phyloP scores from a whole-genome alignment of 1,139 yeast species.

The Arxiozyma slooffiae region DNA sequence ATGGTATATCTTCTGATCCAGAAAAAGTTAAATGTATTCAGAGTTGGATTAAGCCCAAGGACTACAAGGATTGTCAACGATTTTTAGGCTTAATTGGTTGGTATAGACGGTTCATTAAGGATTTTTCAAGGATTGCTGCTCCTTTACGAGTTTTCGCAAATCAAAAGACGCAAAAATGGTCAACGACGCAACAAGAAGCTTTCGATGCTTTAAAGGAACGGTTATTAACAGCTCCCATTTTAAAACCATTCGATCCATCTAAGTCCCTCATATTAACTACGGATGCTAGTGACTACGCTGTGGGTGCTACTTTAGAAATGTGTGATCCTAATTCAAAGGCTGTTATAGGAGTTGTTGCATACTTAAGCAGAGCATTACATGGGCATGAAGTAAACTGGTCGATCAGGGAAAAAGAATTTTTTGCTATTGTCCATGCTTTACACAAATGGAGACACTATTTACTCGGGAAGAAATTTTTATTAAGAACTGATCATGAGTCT shows the following conservation, averaged over 20 bases:
- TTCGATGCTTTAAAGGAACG: not conserved
- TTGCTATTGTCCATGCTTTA: not conserved
- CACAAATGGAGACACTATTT: not conserved
- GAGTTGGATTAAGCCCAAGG: not conserved
- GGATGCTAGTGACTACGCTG: not conserved
- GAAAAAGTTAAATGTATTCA: conserved; percentile 1
- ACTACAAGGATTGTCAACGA: not conserved
- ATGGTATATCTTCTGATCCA: not conserved
- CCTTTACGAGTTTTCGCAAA: not conserved
- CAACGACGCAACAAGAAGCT: not conserved
- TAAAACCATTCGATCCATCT: not conserved
- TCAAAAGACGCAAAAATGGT: not conserved
- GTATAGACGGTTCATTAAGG: not conserved
- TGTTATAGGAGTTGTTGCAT: not conserved
- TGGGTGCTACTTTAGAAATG: conserved; percentile 1
- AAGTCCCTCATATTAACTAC: not conserved
- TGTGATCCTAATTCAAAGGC: not conserved
- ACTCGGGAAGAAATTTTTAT: not conserved
- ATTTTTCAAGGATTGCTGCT: not conserved
- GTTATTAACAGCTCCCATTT: not conserved
- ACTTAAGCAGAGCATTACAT: not conserved
- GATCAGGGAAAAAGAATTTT: not conserved
- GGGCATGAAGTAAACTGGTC: not conserved
- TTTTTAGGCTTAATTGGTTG: conserved; percentile 1
- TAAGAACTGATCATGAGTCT: not conserved